Base-by-base conservation (phyloP, 768 basidiomycete species). In the Leccinum variicolor region DNA sequence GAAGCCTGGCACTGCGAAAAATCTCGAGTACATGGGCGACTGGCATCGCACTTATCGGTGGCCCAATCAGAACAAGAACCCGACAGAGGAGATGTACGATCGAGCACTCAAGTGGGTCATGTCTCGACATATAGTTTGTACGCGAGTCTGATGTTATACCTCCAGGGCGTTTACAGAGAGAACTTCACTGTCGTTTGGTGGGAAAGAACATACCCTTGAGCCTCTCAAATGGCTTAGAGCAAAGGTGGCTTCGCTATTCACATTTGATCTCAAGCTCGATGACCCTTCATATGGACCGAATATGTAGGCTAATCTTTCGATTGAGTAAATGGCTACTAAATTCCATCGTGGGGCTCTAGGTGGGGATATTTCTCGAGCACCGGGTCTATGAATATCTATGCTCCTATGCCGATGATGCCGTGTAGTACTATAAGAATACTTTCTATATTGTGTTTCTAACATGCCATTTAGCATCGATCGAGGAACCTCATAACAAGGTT, bases 401-500 rank as follows among this genome's bases (percentile, higher is more conserved):
- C 53, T 36, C 50, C 63, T 14, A 57, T 57, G 52, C 2, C 3
- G 1, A 0, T 13, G 8, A 57, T 61, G 53, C 59, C 53, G 29
- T 39, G 63, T 64, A 54, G 4, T 58, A 3, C 7, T 17, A 6
- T 4, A 10, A 1, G 3, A 14, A 50, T 6, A 17, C 4, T 31
- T 2, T 49, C 10, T n/a, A 34, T 2, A 31, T 21, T 5, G 2
- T 39, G n/a, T 21, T 47, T 25, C 33, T 63, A 6, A 66, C 15
- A 1, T 50, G 0, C 45, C 13, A 13, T 31, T 3, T 48, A 66
- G 64, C 58, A 1, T 64, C 65, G 10, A 1, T 66, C 11, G 64
- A 66, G 45, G 65, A 66, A 36, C 21, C 58, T 31, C 64, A 66
- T 3, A 66, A 66, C 53, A 54, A 41, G 54, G 36, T 66, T 6